Evolutionary conservation across 1,284 basidiomycete species (phyloP), one percentile per base, ranked within the genome.

Genomic region (Bondarzewia mesenterica): DNA sequence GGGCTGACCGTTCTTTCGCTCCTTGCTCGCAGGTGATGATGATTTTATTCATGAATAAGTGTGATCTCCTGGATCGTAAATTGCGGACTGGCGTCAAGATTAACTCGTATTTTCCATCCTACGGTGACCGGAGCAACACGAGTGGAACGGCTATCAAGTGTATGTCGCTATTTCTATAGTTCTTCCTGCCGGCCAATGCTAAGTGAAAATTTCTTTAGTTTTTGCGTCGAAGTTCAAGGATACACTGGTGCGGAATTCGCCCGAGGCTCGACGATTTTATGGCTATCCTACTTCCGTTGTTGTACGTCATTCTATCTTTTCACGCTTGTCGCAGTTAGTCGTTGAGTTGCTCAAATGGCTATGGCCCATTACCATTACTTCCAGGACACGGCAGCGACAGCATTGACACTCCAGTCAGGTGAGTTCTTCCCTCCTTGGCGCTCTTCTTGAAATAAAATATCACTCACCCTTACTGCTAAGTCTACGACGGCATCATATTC

Each of bases 231-330:
- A 70, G 48, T 71, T 70, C 57, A 63, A 63, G 42, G 69, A 69
- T 35, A 71, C 70, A 41, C 55, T 64, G 25, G 60, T 60, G 43
- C 62, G 64, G 46, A 53, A 68, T 43, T 63, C 60, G 15, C 60
- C 62, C 5, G 70, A 78, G 36, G 73, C 75, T 39, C 74, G 85
- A 5, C 74, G 77, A 0, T 85, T 86, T 60, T 82, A 79, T 55
- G 73, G 80, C 45, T 81, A 87, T 67, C 71, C 83, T 37, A 89
- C 85, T 26, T 83, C 84, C 47, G 83, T 87, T 44, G 75, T 85
- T 50, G 82, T 32, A n/a, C 29, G 29, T 32, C 29, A 12, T n/a
- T n/a, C n/a, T n/a, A n/a, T n/a, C n/a, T 32, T 12, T 32, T 7
- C 29, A 4, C n/a, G 12, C n/a, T 32, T 7, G 5, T 10, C 29